phyloP scores from a whole-genome alignment of 345 rosid species.

The Adansonia digitata region DNA sequence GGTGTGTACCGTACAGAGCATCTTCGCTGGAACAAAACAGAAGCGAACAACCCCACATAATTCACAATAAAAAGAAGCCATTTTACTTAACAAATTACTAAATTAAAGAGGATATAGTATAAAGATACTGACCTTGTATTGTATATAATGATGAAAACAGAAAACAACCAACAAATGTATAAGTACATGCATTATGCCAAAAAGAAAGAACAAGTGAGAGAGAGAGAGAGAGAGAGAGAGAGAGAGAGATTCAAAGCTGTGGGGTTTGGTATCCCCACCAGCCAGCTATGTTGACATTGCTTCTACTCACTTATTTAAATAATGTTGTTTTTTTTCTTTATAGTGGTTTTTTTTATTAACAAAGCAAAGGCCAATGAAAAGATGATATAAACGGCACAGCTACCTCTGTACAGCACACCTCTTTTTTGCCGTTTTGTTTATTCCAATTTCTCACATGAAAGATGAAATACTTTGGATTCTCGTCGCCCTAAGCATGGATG shows the following conservation, averaged over 20 bases:
- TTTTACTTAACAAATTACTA: background rate
- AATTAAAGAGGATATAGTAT: background rate
- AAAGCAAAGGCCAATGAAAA: slow-evolving; percentile 7
- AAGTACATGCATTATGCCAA: background rate
- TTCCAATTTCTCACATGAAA: background rate
- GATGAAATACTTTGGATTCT: background rate
- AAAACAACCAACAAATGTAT: background rate
- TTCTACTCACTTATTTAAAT: slow-evolving; percentile 14
- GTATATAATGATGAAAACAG: background rate
- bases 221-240: background rate
- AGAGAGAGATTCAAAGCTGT: slow-evolving; percentile 25
- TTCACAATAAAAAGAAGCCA: background rate
- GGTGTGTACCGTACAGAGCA: slow-evolving; percentile 28
- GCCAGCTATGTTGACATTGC: slow-evolving; percentile 53
- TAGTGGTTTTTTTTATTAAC: background rate
- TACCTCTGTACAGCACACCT: slow-evolving; percentile 4
- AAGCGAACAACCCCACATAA: background rate
- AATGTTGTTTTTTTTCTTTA: background rate
- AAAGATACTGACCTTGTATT: background rate
- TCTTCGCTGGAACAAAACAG: slow-evolving; percentile 22
- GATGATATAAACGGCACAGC: slow-evolving; percentile 3
- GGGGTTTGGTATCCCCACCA: slow-evolving; percentile 44
- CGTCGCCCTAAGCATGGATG: background rate
- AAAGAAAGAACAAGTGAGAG: background rate
- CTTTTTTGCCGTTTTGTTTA: background rate